A percentile compares a stretch with the other conserved stretches of the same genome.
phyloP scores from a whole-genome alignment of 2,329 filamentous ascomycete species.

The Ilyonectria mors-panacis region DNA sequence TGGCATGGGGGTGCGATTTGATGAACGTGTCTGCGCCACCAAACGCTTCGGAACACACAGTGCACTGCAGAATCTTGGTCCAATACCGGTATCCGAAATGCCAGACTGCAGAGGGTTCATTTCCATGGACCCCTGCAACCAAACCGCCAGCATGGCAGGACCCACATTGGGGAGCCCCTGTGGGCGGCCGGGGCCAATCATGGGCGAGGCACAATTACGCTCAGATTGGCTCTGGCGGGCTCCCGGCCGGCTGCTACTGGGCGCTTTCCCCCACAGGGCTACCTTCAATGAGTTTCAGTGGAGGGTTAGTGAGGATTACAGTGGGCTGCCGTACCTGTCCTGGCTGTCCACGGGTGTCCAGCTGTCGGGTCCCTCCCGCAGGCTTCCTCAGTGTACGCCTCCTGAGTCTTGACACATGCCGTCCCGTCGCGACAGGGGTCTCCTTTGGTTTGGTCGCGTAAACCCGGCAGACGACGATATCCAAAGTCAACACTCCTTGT shows the following conservation, averaged over 20 bases:
- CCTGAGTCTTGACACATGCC: conserved; percentile 50
- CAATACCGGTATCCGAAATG: conserved; percentile 18
- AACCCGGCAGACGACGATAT: conserved; percentile 42
- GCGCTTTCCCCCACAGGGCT: conserved; percentile 27
- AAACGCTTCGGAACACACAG: conserved; percentile 15
- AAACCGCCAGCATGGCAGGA: conserved; percentile 41
- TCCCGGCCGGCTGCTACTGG: conserved; percentile 6
- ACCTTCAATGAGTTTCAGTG: conserved; percentile 27
- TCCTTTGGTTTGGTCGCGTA: conserved; percentile 47
- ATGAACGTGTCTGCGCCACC: not conserved
- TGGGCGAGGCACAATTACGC: not conserved
- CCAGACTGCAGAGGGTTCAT: conserved; percentile 32
- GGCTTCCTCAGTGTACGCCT: conserved; percentile 35
- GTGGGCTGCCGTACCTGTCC: conserved; percentile 22
- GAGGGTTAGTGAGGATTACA: conserved; percentile 15
- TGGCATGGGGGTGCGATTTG: not conserved
- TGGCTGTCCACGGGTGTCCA: conserved; percentile 11
- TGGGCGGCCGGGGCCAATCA: conserved; percentile 35
- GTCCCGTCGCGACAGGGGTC: conserved; percentile 52
- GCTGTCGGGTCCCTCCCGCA: conserved; percentile 19
- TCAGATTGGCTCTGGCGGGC: conserved; percentile 27
- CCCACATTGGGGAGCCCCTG: conserved; percentile 36
- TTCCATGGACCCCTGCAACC: conserved; percentile 35
- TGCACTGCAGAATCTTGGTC: conserved; percentile 1
- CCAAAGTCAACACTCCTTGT: conserved; percentile 49